Conservation (phyloP, 2,329 filamentous ascomycete genomes). For the Sporothrix curviconia region DNA sequence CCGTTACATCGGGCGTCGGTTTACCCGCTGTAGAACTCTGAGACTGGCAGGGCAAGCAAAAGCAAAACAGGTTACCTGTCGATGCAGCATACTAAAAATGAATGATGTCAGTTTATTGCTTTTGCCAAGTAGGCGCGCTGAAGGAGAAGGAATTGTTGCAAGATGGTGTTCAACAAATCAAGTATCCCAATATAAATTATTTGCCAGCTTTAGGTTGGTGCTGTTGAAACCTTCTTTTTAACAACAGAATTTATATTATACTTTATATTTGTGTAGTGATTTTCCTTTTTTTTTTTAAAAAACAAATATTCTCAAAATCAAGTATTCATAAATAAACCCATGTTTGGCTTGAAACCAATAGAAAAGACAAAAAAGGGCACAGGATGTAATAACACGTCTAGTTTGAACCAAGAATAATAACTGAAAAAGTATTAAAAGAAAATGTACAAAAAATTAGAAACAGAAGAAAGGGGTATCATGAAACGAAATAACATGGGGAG, state of each 20-base stretch:
- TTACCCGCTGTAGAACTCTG: not conserved
- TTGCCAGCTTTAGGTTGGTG: too few species aligned
- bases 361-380: not conserved
- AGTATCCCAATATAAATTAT: too few species aligned
- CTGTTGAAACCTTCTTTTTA: too few species aligned
- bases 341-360: not conserved
- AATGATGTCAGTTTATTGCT: not conserved
- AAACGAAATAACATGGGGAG: not conserved
- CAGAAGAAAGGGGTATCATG: constrained; percentile 2
- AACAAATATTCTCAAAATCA: too few species aligned
- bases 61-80: not conserved
- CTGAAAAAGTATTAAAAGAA: not conserved
- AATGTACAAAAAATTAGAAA: not conserved
- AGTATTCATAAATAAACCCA: too few species aligned
- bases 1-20: constrained; percentile 10
- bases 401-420: not conserved
- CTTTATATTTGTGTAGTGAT: too few species aligned
- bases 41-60: not conserved
- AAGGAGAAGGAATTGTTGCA: too few species aligned
- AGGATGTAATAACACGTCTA: not conserved
- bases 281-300: too few species aligned
- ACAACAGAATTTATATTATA: too few species aligned
- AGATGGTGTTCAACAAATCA: too few species aligned
- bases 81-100: not conserved
- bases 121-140: too few species aligned